Conservation (phyloP, 2,329 filamentous ascomycete genomes). For the Tetracladium maxilliforme region DNA sequence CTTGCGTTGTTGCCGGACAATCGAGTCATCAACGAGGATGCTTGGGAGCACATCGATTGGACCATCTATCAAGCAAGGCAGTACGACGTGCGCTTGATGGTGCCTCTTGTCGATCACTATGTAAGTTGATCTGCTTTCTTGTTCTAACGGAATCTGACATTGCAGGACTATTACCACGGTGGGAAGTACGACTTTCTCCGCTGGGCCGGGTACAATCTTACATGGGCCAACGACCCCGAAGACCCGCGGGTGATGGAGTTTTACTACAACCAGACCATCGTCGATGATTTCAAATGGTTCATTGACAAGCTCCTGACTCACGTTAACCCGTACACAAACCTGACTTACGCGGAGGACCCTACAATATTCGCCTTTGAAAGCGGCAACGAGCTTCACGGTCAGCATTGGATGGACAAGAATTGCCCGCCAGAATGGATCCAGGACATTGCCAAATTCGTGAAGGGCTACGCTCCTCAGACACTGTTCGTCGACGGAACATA, state of each 20-base stretch:
- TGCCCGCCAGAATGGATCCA: slow-evolving; percentile 25
- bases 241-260: slow-evolving; percentile 27
- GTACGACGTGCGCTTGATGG: slow-evolving; percentile 26
- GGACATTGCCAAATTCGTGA: slow-evolving; percentile 25
- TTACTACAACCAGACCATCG: slow-evolving; percentile 26
- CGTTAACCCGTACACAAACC: slow-evolving; percentile 26
- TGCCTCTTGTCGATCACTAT: slow-evolving; percentile 30
- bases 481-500: slow-evolving; percentile 31
- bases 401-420: slow-evolving; percentile 25
- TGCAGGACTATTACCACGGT: slow-evolving; percentile 31
- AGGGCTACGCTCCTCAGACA: slow-evolving; percentile 25
- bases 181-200: slow-evolving; percentile 32
- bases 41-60: slow-evolving; percentile 31
- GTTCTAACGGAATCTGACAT: neutral
- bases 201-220: slow-evolving; percentile 27
- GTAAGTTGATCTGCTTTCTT: slow-evolving; percentile 9
- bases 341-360: slow-evolving; percentile 30
- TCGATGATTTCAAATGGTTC: slow-evolving; percentile 27
- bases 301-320: slow-evolving; percentile 27
- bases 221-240: slow-evolving; percentile 14
- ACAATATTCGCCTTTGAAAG: slow-evolving; percentile 34
- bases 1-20: slow-evolving; percentile 25
- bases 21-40: slow-evolving; percentile 23
- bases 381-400: slow-evolving; percentile 30
- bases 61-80: slow-evolving; percentile 26